Evolutionary conservation across 306 rosid genomes (phyloP).

Genomic region (Prunus mira): DNA sequence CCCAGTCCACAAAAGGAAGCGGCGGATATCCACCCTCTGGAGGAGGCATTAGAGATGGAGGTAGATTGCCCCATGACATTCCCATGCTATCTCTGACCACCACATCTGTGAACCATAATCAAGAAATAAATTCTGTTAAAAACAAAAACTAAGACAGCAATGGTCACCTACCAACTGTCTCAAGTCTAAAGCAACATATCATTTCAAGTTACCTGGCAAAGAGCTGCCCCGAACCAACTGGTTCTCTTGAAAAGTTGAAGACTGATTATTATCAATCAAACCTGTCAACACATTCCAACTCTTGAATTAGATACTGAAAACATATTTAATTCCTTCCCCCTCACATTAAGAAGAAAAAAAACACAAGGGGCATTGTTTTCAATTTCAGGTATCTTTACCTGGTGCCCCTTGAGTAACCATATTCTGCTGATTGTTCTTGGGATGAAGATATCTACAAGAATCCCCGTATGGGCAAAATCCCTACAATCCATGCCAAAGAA

Average conservation of each 20-base stretch:
- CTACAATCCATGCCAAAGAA: conserved; percentile 10
- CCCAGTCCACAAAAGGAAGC: conserved; percentile 65
- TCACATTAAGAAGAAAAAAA: neutral
- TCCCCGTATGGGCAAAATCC: conserved; percentile 74
- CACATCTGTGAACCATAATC: conserved; percentile 40
- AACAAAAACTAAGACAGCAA: neutral
- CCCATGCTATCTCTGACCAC: conserved; percentile 42
- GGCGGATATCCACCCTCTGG: conserved; percentile 58
- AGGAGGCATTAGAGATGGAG: conserved; percentile 75
- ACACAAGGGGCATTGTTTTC: too few species aligned
- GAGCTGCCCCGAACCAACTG: conserved; percentile 26
- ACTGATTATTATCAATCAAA: conserved; percentile 25
- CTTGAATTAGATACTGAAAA: neutral
- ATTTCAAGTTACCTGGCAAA: conserved; percentile 34
- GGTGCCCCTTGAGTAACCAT: conserved; percentile 23
- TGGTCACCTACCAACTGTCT: neutral
- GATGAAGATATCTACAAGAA: conserved; percentile 74
- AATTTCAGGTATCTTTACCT: conserved; percentile 23
- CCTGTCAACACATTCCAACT: conserved; percentile 11
- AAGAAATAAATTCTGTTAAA: neutral
- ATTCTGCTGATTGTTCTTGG: conserved; percentile 36
- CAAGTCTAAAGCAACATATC: conserved; percentile 1
- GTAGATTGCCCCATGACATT: conserved; percentile 59
- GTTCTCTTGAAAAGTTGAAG: conserved; percentile 25
- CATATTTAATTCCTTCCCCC: neutral